Base-by-base conservation (phyloP, 139 green algal genomes). In the Coelastrella sp. region DNA sequence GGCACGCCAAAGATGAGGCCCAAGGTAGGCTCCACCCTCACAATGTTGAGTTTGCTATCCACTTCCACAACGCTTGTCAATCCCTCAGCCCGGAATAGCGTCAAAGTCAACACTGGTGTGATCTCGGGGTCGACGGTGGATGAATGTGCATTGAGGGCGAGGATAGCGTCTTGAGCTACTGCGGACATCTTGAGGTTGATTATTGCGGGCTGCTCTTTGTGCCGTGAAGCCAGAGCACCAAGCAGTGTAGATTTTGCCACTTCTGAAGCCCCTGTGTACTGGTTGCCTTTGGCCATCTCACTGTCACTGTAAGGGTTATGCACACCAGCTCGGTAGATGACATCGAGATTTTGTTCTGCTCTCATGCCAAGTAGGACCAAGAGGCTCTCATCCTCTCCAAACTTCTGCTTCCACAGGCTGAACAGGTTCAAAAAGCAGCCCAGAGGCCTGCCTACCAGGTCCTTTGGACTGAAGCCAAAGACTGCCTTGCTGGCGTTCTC, bases 1-100 rank as follows among this genome's bases (percentile, higher is more conserved):
- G 9, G 6, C n/a, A 60, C 59, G 25, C 76, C 76, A 84, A 84
- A 84, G 11, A 84, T 73, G 2, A 84, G 59, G 19, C 76, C 76
- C 2, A 37, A 32, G 21, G 13, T 8, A 25, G 76, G 37, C 35
- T 84, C 76, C 21, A 37, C 57, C 21, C 57, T 66, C 0, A 27
- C 11, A 11, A 84, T 73, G 37, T n/a, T 38, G 37, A 84, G 34
- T 37, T 84, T 72, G 37, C 9, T n/a, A 32, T 84, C 76, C 37
- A 73, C 21, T 57, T 84, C 76, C 38, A 73, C 17, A 15, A 74
- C 21, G 21, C 8, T 43, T 13, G 53, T 59, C 35, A 84, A 57
- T 13, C 57, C 76, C 37, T 84, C 76, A 48, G 76, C 57, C 34
- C 64, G 64, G 45, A 45, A 85, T 64, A 85, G 79, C 30, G 4